These are phyloP conservation scores for Plantago elongata DNA, from an alignment of 257 asterid genomes.

Conservation along the genomic window DNA sequence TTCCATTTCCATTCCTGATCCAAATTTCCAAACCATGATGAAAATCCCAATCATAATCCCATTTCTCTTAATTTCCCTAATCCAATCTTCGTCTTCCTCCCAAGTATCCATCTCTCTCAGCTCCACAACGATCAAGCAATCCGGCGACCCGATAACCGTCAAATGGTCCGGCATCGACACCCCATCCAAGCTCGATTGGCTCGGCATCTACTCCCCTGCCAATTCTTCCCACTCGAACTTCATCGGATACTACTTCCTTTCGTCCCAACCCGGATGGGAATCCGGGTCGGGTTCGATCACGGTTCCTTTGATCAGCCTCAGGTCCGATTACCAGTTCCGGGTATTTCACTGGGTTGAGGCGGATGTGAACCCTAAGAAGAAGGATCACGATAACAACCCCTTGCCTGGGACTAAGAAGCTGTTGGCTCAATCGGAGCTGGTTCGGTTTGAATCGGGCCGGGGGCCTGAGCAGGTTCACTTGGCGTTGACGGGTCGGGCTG, in stretches of 20 bases:
- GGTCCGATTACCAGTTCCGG: slow-evolving; percentile 83
- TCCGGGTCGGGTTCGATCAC: slow-evolving; percentile 81
- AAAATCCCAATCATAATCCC: slow-evolving; percentile 18
- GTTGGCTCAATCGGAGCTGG: slow-evolving; percentile 50
- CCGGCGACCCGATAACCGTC: slow-evolving; percentile 64
- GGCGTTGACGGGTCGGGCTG: slow-evolving; percentile 66
- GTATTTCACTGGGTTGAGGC: slow-evolving; percentile 70
- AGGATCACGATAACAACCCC: slow-evolving; percentile 82
- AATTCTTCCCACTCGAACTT: slow-evolving; percentile 50
- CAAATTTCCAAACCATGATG: slow-evolving; percentile 19
- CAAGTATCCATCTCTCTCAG: slow-evolving; percentile 39
- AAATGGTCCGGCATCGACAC: slow-evolving; percentile 67
- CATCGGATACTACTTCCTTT: slow-evolving; percentile 74
- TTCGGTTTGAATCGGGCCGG: slow-evolving; percentile 45
- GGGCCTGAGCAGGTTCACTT: slow-evolving; percentile 90
- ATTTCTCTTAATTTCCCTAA: slow-evolving; percentile 18
- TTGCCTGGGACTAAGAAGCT: slow-evolving; percentile 75
- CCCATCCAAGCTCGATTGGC: slow-evolving; percentile 74
- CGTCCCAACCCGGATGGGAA: slow-evolving; percentile 56
- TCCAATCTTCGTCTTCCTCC: slow-evolving; percentile 30
- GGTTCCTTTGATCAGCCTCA: slow-evolving; percentile 57
- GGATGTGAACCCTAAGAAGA: slow-evolving; percentile 54
- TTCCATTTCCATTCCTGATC: slow-evolving; percentile 12
- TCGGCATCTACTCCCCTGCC: slow-evolving; percentile 79
- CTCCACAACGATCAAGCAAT: slow-evolving; percentile 45